Evolutionary conservation across 352 stramenopile species (phyloP).

Genomic region (Blastocystis sp.): DNA sequence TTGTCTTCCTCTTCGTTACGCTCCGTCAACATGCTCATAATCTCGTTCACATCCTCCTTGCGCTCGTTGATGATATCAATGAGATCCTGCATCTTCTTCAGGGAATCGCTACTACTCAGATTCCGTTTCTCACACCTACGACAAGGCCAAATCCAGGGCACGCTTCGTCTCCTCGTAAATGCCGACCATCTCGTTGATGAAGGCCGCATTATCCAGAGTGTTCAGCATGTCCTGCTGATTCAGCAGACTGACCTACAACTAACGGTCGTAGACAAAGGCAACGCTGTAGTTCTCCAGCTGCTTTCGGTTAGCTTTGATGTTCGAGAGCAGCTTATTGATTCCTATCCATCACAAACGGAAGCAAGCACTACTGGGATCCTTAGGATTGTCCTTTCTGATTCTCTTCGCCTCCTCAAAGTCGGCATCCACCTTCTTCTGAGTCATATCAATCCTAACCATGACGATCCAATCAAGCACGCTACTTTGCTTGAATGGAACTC

Average conservation of each 20-base stretch:
- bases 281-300: slow-evolving; percentile 36
- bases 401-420: slow-evolving; percentile 6
- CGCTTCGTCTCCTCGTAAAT: slow-evolving; percentile 20
- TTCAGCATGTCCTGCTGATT: not conserved
- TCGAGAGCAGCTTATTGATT: slow-evolving; percentile 4
- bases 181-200: slow-evolving; percentile 36
- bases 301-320: not conserved
- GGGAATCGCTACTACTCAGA: slow-evolving; percentile 8
- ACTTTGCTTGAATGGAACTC: not conserved
- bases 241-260: not conserved
- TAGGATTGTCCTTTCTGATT: not conserved
- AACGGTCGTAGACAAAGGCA: too few species aligned
- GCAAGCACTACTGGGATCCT: slow-evolving; percentile 4
- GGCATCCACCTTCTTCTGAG: not conserved
- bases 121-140: not conserved
- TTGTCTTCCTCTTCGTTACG: not conserved
- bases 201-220: slow-evolving; percentile 18
- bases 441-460: slow-evolving; percentile 1
- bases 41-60: not conserved
- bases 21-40: slow-evolving; percentile 31
- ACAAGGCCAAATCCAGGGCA: slow-evolving; percentile 2
- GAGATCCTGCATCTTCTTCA: slow-evolving; percentile 25
- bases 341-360: slow-evolving; percentile 1
- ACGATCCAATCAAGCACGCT: not conserved
- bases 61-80: slow-evolving; percentile 51